Evolutionary conservation across 768 basidiomycete species (phyloP), one percentile per base, ranked within the genome.

Genomic region (Amanita brunnescens): DNA sequence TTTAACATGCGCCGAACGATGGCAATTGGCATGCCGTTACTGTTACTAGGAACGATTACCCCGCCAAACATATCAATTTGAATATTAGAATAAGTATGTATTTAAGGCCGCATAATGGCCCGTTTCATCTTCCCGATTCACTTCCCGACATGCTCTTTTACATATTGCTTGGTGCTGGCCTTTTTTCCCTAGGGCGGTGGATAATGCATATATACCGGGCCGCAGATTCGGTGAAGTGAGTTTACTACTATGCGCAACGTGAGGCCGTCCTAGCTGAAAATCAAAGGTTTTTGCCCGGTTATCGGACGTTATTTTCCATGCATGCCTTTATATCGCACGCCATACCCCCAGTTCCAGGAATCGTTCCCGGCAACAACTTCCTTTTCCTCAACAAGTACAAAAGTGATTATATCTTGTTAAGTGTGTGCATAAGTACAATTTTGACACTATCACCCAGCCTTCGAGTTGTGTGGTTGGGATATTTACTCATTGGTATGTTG

Each of bases 391-490:
- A 61, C 34, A 69, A 69, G 51, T 60, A 71, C 52, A 57, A 58
- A 5, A 53, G 71, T 70, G 44, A 47, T 58, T 54, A 20, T 23
- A 18, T 47, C 12, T 5, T 32, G 14, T n/a, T 39, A 14, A 32
- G 47, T 9, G 16, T 2, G 24, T 12, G 16, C n/a, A 8, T 4
- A 7, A 33, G 5, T 20, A n/a, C 20, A 24, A 3, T 34, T 29
- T 18, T 32, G 32, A 33, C 53, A 7, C 45, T 2, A 39, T 20
- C 24, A 42, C 8, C 10, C 9, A 71, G 69, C 56, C 14, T 71
- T 64, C 47, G 58, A 63, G 41, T 35, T 56, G 20, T 60, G 56
- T 47, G 72, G 72, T 26, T 65, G 64, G 55, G 71, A 73, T 51
- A 63, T 70, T 32, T 53, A 62, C 56, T 67, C 70, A n/a, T 43